These are phyloP conservation scores for Alternaria brassicicola DNA, from an alignment of 2,329 filamentous ascomycete species.

Conservation along the genomic window DNA sequence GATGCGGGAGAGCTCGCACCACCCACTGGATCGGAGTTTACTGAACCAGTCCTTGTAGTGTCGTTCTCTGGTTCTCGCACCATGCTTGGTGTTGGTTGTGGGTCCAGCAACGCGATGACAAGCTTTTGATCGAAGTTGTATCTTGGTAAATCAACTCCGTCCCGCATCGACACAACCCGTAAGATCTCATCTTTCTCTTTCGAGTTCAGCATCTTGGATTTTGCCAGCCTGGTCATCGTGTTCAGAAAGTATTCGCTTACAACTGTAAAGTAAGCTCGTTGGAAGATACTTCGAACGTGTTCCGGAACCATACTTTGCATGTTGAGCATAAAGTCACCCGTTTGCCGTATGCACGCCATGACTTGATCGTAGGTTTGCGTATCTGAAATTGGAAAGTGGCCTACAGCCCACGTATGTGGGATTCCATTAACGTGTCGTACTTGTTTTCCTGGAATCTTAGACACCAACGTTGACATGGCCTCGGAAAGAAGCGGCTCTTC, in stretches of 20 bases:
- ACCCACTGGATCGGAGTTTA: not conserved
- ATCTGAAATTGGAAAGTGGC: conserved; percentile 37
- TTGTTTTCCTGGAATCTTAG: conserved; percentile 29
- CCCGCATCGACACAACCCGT: conserved; percentile 27
- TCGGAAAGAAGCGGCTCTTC: conserved; percentile 33
- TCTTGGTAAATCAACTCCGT: conserved; percentile 21
- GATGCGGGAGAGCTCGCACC: not conserved
- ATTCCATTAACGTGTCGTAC: conserved; percentile 14
- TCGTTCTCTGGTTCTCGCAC: not conserved
- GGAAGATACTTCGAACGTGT: conserved; percentile 29
- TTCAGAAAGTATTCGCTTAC: conserved; percentile 36
- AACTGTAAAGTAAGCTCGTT: conserved; percentile 34
- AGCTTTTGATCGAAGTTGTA: conserved; percentile 38
- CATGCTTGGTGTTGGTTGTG: conserved; percentile 3
- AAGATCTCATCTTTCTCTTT: conserved; percentile 34
- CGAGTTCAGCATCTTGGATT: conserved; percentile 17
- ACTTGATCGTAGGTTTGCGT: conserved; percentile 34
- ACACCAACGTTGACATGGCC: conserved; percentile 34
- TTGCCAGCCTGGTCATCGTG: conserved; percentile 17
- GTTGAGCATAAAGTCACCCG: conserved; percentile 28
- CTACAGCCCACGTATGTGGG: conserved; percentile 23
- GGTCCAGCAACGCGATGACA: conserved; percentile 31
- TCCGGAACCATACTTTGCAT: conserved; percentile 32
- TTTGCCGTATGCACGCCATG: conserved; percentile 24
- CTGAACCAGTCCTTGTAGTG: not conserved